phyloP scores from a whole-genome alignment of 257 asterid genomes.

The Coffea canephora region DNA sequence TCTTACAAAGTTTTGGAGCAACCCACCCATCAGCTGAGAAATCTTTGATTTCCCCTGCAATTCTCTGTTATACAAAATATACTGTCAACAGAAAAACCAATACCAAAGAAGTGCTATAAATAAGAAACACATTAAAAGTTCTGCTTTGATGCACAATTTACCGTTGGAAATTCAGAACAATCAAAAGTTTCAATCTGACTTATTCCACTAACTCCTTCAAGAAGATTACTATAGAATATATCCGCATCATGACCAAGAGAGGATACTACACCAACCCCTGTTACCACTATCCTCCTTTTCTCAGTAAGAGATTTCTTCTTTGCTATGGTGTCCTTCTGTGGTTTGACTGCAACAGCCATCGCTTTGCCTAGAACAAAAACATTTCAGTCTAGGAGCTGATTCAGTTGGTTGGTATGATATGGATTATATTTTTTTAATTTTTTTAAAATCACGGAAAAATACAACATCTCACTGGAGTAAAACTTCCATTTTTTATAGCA shows the following conservation, averaged over 20 bases:
- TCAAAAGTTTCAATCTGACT: constrained; percentile 88
- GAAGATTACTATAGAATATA: constrained; percentile 75
- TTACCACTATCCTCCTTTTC: constrained; percentile 90
- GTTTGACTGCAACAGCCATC: constrained; percentile 51
- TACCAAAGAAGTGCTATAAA: not conserved
- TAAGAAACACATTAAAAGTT: constrained; percentile 21
- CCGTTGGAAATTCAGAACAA: constrained; percentile 83
- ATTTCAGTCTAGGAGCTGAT: constrained; percentile 1
- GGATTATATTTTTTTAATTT: not conserved
- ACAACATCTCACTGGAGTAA: not conserved
- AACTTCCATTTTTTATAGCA: not conserved
- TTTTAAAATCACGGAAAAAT: not conserved
- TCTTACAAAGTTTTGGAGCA: constrained; percentile 84
- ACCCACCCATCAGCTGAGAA: constrained; percentile 90
- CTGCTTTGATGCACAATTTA: constrained; percentile 19
- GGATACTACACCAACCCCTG: constrained; percentile 91
- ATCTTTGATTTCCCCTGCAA: constrained; percentile 95
- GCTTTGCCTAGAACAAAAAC: constrained; percentile 46
- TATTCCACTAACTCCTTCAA: constrained; percentile 86
- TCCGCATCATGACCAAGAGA: constrained; percentile 80
- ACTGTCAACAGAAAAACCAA: not conserved
- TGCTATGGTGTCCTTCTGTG: constrained; percentile 42
- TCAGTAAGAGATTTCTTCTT: constrained; percentile 58
- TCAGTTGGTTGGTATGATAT: not conserved
- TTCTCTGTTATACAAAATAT: constrained; percentile 44